These are phyloP conservation scores for Rhinocladiella mackenziei DNA, from an alignment of 2,329 filamentous ascomycete species.

Conservation along the genomic window DNA sequence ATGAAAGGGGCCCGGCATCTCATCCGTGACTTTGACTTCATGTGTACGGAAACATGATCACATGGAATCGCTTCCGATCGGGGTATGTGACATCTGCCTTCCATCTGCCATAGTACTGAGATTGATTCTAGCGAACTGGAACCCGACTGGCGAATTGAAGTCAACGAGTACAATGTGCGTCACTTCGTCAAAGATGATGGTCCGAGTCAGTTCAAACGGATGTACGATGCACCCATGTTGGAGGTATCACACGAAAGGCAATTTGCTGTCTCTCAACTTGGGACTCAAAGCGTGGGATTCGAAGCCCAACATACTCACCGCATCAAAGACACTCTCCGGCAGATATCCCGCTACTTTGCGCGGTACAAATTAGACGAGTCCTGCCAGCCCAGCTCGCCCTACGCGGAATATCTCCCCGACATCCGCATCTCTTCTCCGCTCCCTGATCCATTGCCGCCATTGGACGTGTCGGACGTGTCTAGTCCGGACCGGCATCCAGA, in stretches of 20 bases:
- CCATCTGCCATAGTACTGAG: neutral
- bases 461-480: too few relatives aligned
- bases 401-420: too few relatives aligned
- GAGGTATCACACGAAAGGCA: slow-evolving; percentile 25
- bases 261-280: slow-evolving; percentile 23
- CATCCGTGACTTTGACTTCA: too few relatives aligned
- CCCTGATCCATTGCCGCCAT: too few relatives aligned
- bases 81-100: neutral
- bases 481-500: too few relatives aligned
- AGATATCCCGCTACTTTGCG: slow-evolving; percentile 3
- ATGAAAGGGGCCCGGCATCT: too few relatives aligned
- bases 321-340: slow-evolving; percentile 6
- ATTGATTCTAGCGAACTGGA: slow-evolving; percentile 6
- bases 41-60: too few relatives aligned
- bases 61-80: too few relatives aligned
- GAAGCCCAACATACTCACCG: slow-evolving; percentile 17
- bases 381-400: slow-evolving; percentile 10
- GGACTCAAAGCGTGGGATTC: slow-evolving; percentile 13
- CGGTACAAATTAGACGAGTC: slow-evolving; percentile 2
- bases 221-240: slow-evolving; percentile 22
- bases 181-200: slow-evolving; percentile 12
- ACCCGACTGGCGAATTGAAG: slow-evolving; percentile 17
- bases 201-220: slow-evolving; percentile 17
- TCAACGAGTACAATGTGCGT: slow-evolving; percentile 22
- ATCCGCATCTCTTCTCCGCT: too few relatives aligned